Conservation (phyloP, 768 basidiomycete species). For the Podaxis pistillaris region DNA sequence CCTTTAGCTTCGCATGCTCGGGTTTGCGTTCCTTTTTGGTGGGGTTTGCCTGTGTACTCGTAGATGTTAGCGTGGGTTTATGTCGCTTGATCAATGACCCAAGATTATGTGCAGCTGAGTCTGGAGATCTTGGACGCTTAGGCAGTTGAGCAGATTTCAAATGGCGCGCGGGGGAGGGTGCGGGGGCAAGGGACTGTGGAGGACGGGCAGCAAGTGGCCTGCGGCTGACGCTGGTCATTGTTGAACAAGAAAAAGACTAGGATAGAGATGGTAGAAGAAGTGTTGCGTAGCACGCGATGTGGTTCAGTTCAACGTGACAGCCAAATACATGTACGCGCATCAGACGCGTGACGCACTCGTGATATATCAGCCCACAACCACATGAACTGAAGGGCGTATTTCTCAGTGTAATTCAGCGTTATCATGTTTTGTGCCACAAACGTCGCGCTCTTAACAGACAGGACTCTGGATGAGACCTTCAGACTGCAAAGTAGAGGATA, state of each 20-base stretch:
- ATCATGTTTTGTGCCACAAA: too few relatives aligned
- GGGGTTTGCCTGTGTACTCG: conserved; percentile 38
- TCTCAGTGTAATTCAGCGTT: not conserved
- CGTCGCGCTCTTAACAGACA: too few relatives aligned
- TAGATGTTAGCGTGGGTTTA: conserved; percentile 4
- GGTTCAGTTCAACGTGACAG: conserved; percentile 11
- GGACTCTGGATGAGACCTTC: too few relatives aligned
- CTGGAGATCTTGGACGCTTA: conserved; percentile 14
- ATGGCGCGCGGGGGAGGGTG: conserved; percentile 30
- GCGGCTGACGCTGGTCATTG: conserved; percentile 49
- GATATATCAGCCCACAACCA: not conserved
- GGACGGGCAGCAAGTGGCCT: conserved; percentile 46
- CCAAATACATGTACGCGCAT: conserved; percentile 11
- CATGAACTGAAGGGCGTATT: not conserved
- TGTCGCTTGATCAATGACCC: conserved; percentile 2
- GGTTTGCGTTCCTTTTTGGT: conserved; percentile 4
- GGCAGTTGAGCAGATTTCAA: conserved; percentile 28
- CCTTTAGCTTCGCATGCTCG: conserved; percentile 23
- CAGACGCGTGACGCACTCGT: conserved; percentile 11
- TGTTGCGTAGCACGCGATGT: not conserved
- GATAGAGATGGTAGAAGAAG: not conserved
- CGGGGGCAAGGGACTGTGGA: conserved; percentile 28
- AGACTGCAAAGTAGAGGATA: too few relatives aligned
- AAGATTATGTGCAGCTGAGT: conserved; percentile 8
- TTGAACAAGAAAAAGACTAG: conserved; percentile 22